A percentile compares a stretch with the other conserved stretches of the same genome.
These are phyloP conservation scores for Royoungia palumana DNA, from an alignment of 768 basidiomycete genomes.

Conservation along the genomic window DNA sequence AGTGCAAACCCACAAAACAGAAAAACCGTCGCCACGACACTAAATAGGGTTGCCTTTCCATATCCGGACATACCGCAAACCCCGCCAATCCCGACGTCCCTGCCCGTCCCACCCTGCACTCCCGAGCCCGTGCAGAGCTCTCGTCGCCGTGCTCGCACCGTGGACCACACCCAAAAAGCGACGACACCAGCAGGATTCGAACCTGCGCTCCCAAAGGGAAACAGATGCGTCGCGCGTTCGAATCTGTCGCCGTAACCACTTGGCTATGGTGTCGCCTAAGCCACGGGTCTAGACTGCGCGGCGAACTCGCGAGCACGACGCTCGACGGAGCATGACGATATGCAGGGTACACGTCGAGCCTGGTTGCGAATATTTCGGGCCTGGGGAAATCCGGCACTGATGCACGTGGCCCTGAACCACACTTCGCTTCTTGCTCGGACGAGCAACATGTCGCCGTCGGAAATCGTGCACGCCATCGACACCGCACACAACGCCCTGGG, in stretches of 20 bases:
- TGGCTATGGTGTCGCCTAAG: constrained; percentile 54
- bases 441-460: constrained; percentile 9
- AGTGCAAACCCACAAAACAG: constrained; percentile 8
- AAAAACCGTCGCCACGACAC: constrained; percentile 18
- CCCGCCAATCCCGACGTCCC: constrained; percentile 9
- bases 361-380: too few species aligned
- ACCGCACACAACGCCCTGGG: constrained; percentile 4
- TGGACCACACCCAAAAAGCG: too few species aligned
- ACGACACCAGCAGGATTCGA: constrained; percentile 65
- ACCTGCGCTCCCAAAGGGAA: constrained; percentile 68
- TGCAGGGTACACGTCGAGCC: too few species aligned
- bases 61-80: constrained; percentile 14
- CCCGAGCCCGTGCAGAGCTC: too few species aligned
- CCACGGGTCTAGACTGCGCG: background rate
- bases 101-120: too few species aligned
- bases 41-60: constrained; percentile 7
- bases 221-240: constrained; percentile 51
- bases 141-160: too few species aligned
- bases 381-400: too few species aligned
- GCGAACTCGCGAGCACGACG: background rate
- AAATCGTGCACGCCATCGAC: background rate
- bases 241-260: constrained; percentile 80
- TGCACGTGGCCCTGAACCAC: constrained; percentile 1
- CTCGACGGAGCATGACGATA: too few species aligned
- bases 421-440: background rate